Base-by-base conservation (phyloP, 495 filamentous ascomycete species). In the Penicillium bialowiezense region DNA sequence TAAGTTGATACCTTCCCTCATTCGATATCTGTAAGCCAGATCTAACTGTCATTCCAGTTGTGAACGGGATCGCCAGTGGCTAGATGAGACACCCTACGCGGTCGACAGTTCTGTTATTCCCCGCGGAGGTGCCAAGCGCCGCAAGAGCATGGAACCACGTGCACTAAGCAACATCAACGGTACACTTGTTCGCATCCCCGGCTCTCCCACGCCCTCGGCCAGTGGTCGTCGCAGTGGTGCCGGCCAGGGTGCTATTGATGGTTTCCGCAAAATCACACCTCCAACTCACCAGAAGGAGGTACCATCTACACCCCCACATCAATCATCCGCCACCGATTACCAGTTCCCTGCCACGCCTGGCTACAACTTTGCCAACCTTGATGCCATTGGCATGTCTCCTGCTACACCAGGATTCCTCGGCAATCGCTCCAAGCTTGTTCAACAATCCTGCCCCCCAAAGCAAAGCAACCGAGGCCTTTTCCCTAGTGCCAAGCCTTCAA, bases 121-220 rank as follows among this genome's bases (percentile, higher is more conserved):
- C 15, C 85, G 89, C 2, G 89, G 87, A 7, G 88, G 88, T 14
- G 78, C 78, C 34, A 84, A 89, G 51, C 82, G 90, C 26, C 80
- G 89, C 29, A 96, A 95, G 79, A 90, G 86, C 50, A 96, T 96
- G 91, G 89, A 96, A 67, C 91, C 91, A 2, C 81, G 82, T 51
- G 81, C 87, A 2, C 70, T 96, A 10, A 78, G 83, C 50, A 90
- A 90, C 47, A 53, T 86, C 19, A 88, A 90, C 49, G 83, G 85
- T 24, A 86, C 76, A 2, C 70, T 89, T 2, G 52, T 72, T 21
- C 51, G 44, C 10, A 29, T 55, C 17, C 23, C 54, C 9, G 45
- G 55, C 18, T 54, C 57, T n/a, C 74, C 79, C 2, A 51, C 64
- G 7, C 54, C 58, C 2, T 60, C 64, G 40, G 50, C 58, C 4